A percentile compares a stretch with the other conserved stretches of the same genome.
Evolutionary conservation across 1,284 basidiomycete species (phyloP).

Genomic region (Tilletia indica): DNA sequence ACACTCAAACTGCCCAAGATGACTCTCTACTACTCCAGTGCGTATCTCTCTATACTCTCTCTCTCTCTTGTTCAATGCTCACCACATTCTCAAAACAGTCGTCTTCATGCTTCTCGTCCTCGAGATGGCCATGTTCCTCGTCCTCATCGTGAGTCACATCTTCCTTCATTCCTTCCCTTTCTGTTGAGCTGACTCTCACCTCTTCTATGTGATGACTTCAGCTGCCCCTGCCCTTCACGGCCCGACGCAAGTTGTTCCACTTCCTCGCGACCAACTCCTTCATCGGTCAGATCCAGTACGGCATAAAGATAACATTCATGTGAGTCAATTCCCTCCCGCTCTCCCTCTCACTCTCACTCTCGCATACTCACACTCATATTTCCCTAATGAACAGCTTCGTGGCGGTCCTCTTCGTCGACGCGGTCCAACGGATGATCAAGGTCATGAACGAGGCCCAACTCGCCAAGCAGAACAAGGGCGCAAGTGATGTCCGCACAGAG

Average conservation of each 20-base stretch:
- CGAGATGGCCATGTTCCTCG: conserved; percentile 54
- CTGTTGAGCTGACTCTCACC: not conserved
- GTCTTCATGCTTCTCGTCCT: conserved; percentile 51
- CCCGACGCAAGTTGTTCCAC: conserved; percentile 70
- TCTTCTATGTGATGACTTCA: not conserved
- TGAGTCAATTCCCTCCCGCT: conserved; percentile 55
- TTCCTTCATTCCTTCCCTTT: not conserved
- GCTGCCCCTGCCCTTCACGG: conserved; percentile 71
- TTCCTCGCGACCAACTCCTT: conserved; percentile 65
- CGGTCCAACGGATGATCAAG: conserved; percentile 87
- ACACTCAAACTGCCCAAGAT: conserved; percentile 26
- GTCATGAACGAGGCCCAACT: conserved; percentile 73
- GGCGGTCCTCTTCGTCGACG: conserved; percentile 76
- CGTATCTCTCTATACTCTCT: not conserved
- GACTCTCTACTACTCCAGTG: conserved; percentile 53
- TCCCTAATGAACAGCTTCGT: conserved; percentile 67
- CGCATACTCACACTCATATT: not conserved
- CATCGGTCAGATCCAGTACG: conserved; percentile 61
- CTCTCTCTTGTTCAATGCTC: not conserved
- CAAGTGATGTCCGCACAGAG: conserved; percentile 72
- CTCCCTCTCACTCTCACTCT: not conserved
- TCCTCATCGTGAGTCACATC: conserved; percentile 41
- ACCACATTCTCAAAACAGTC: conserved; percentile 22
- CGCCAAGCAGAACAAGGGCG: conserved; percentile 66
- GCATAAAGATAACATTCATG: conserved; percentile 93